Evolutionary conservation across 208 protist genomes (phyloP).

Genomic region (Trypanosoma melophagium): DNA sequence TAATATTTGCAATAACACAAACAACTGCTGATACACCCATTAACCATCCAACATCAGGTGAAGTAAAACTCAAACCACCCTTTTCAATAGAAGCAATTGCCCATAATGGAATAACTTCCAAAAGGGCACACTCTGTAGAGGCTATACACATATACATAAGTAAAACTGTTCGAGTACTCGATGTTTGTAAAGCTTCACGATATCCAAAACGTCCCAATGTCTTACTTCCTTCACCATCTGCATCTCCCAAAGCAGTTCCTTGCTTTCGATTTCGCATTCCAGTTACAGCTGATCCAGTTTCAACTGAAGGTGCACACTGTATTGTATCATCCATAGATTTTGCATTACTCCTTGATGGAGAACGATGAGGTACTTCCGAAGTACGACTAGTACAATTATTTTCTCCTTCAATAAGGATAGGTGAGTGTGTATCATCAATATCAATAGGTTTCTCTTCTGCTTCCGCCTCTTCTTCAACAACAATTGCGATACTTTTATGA

Average conservation of each 20-base stretch:
- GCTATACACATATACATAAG: slow-evolving; percentile 26
- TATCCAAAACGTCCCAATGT: slow-evolving; percentile 23
- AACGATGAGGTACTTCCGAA: not conserved
- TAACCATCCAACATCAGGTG: slow-evolving; percentile 37
- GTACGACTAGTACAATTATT: not conserved
- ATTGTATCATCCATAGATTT: not conserved
- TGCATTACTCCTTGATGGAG: not conserved
- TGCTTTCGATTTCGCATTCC: slow-evolving; percentile 19
- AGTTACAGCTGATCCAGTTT: not conserved
- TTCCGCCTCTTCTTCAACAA: slow-evolving; percentile 10
- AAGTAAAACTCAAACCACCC: slow-evolving; percentile 42
- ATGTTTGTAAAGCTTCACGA: slow-evolving; percentile 20
- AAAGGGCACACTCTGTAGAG: slow-evolving; percentile 20
- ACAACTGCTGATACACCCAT: slow-evolving; percentile 50
- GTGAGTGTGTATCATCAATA: not conserved
- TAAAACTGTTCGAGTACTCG: slow-evolving; percentile 23
- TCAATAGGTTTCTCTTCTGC: not conserved
- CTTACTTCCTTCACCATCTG: slow-evolving; percentile 4
- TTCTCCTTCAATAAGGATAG: not conserved
- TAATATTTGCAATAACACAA: slow-evolving; percentile 51
- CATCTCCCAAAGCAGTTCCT: slow-evolving; percentile 2
- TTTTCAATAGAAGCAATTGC: slow-evolving; percentile 24
- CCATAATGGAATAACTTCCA: slow-evolving; percentile 67
- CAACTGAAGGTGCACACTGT: not conserved
- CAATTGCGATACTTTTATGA: not conserved